Conservation (phyloP, 2,329 filamentous ascomycete species). For the Penicillium sp. region DNA sequence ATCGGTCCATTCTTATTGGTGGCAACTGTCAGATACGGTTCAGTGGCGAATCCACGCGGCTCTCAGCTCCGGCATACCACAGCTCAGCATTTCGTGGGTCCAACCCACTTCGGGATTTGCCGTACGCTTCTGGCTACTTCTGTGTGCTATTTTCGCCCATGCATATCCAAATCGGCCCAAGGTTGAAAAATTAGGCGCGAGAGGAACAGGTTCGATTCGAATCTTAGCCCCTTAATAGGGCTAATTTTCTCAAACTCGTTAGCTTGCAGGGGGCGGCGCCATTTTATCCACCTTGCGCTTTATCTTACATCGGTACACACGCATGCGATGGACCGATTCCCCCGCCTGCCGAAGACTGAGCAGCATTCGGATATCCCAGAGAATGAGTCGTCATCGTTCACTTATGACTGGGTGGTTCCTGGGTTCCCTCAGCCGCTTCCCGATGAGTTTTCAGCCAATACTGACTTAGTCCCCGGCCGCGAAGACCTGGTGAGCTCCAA, state of each 20-base stretch:
- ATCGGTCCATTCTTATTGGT: background rate
- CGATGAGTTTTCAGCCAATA: constrained; percentile 12
- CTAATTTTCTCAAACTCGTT: constrained; percentile 4
- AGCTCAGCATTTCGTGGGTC: constrained; percentile 9
- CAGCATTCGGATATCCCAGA: constrained; percentile 1
- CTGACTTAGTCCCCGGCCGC: constrained; percentile 14
- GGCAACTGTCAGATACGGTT: background rate
- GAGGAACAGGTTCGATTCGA: background rate
- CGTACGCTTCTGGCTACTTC: background rate
- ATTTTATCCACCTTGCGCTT: background rate
- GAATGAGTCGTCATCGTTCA: constrained; percentile 5
- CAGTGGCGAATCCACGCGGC: constrained; percentile 20
- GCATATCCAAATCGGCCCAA: background rate
- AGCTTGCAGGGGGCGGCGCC: constrained; percentile 2
- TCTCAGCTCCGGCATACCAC: constrained; percentile 24
- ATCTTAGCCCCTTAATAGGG: constrained; percentile 6
- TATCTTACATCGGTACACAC: background rate
- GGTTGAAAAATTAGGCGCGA: background rate
- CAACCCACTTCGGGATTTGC: constrained; percentile 4
- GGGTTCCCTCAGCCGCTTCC: constrained; percentile 16
- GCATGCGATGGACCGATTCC: constrained; percentile 9
- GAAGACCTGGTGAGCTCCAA: constrained; percentile 13
- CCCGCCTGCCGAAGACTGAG: constrained; percentile 4
- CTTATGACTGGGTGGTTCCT: constrained; percentile 18
- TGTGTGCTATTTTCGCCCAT: constrained; percentile 4